Conservation (phyloP, 257 asterid species). For the Forsythia suspensa region DNA sequence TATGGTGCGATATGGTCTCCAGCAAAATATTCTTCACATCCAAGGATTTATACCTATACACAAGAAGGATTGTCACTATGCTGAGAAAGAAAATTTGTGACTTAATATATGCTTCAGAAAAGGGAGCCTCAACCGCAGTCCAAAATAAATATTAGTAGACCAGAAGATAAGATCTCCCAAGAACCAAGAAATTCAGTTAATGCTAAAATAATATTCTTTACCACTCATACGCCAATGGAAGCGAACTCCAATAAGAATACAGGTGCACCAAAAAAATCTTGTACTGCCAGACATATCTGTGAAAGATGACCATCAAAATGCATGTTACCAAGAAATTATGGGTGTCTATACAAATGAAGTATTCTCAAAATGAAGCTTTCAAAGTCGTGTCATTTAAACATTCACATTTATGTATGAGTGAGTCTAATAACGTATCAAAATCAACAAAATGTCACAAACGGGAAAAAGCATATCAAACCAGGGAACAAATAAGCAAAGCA, state of each 20-base stretch:
- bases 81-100: conserved; percentile 11
- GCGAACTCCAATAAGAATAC: conserved; percentile 87
- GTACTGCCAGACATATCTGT: conserved; percentile 88
- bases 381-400: neutral
- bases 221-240: conserved; percentile 90
- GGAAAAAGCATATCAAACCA: neutral
- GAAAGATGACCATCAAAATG: conserved; percentile 17
- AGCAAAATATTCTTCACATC: conserved; percentile 94
- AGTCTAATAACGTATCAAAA: neutral
- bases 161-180: conserved; percentile 4
- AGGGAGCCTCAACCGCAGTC: neutral
- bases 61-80: conserved; percentile 29
- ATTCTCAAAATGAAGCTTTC: conserved; percentile 1
- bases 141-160: conserved; percentile 11
- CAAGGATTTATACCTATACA: conserved; percentile 80
- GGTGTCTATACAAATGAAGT: neutral
- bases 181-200: conserved; percentile 7
- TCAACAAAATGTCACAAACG: neutral
- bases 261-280: conserved; percentile 82
- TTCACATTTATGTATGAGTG: neutral
- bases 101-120: conserved; percentile 11
- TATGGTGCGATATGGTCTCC: conserved; percentile 88
- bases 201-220: conserved; percentile 29
- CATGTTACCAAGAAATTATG: conserved; percentile 10
- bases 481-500: neutral